Conservation (phyloP, 164 flowering plant species). For the grape (Vitis vinifera) region ASM3070453v1 NC_081816.1:22444501-22445000, state of each 20-base stretch:
- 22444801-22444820: no score
- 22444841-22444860: no score
- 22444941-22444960: no score
- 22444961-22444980: not conserved
- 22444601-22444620: conserved; percentile 16
- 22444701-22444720: not conserved
- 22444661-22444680: conserved; percentile 28
- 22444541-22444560: conserved; percentile 35
- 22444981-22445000: not conserved
- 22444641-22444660: conserved; percentile 39
- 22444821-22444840: no score
- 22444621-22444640: conserved; percentile 31
- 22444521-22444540: conserved; percentile 51
- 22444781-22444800: no score
- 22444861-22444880: no score
- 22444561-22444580: conserved; percentile 46
- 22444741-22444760: no score
- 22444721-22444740: no score
- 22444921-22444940: no score
- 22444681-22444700: conserved; percentile 29
- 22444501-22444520: conserved; percentile 38
- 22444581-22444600: conserved; percentile 52
- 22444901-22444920: no score
- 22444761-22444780: no score
- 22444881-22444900: no score